A percentile compares a stretch with the other conserved stretches of the same genome.
Evolutionary conservation across 148 eudicot species (phyloP).

Genomic region (Heliosperma pusillum): DNA sequence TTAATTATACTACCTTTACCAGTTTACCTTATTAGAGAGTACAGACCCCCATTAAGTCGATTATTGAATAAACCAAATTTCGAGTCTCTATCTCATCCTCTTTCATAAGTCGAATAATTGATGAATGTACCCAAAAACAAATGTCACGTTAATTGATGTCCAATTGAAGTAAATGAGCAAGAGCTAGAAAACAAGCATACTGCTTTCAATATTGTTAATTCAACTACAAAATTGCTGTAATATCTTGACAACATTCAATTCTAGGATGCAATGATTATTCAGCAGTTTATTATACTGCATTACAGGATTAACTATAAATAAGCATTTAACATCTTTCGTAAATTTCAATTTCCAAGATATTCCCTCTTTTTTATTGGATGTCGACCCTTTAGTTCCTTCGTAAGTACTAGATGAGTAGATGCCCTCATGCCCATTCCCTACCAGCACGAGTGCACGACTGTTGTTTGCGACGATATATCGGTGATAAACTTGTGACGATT

Average conservation of each 20-base stretch:
- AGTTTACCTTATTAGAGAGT: too few species aligned
- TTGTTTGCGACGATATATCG: too few species aligned
- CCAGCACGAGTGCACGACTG: too few species aligned
- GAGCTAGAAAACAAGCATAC: background rate
- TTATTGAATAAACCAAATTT: background rate
- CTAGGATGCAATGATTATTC: slow-evolving; percentile 30
- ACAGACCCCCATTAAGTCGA: too few species aligned
- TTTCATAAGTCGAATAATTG: background rate
- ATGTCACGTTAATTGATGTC: background rate
- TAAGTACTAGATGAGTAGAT: too few species aligned
- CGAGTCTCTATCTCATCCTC: background rate
- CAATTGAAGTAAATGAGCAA: background rate
- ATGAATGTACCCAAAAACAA: too few species aligned
- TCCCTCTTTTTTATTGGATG: slow-evolving; percentile 7
- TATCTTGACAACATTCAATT: background rate
- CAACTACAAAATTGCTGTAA: too few species aligned
- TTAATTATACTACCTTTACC: background rate
- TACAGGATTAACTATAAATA: slow-evolving; percentile 28
- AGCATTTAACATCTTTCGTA: slow-evolving; percentile 10
- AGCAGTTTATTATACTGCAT: slow-evolving; percentile 17
- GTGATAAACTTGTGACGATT: too few species aligned
- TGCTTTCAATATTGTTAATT: background rate
- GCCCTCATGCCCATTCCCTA: too few species aligned
- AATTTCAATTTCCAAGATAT: slow-evolving; percentile 37
- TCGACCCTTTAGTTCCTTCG: slow-evolving; percentile 18